Evolutionary conservation across 2,329 filamentous ascomycete genomes (phyloP).

Genomic region (Aspergillus chevalieri): DNA sequence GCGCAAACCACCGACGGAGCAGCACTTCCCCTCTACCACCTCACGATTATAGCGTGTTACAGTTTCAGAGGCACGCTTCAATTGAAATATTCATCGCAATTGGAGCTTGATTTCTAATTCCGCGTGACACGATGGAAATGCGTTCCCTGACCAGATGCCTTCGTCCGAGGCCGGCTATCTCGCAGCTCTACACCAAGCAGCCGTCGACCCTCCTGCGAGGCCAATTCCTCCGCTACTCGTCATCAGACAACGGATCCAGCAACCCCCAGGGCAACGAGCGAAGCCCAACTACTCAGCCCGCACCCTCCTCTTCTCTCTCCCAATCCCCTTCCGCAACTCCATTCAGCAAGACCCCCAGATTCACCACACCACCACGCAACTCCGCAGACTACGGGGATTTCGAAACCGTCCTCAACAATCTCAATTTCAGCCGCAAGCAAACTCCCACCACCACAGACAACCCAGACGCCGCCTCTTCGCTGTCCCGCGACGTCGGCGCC

Average conservation of each 20-base stretch:
- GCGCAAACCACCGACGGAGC: not conserved
- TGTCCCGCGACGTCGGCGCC: conserved; percentile 16
- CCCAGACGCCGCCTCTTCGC: conserved; percentile 10
- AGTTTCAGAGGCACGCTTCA: not conserved
- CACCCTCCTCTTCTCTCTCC: not conserved
- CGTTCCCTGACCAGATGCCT: conserved; percentile 27
- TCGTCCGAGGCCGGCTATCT: conserved; percentile 25
- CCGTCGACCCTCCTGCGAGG: conserved; percentile 1
- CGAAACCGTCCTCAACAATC: conserved; percentile 28
- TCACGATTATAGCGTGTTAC: too few relatives aligned
- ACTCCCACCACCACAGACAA: conserved; percentile 1
- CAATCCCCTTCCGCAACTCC: conserved; percentile 3
- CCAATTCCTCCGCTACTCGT: not conserved
- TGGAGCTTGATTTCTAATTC: not conserved
- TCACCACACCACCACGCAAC: conserved; percentile 4
- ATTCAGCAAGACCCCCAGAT: conserved; percentile 1
- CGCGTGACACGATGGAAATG: conserved; percentile 22
- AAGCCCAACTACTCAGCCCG: not conserved
- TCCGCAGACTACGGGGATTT: conserved; percentile 14
- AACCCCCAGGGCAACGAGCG: conserved; percentile 2
- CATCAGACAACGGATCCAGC: conserved; percentile 1
- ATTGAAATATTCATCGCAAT: not conserved
- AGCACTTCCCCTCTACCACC: not conserved
- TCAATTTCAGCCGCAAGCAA: conserved; percentile 19
- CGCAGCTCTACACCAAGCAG: conserved; percentile 6